Evolutionary conservation across 2,329 filamentous ascomycete species (phyloP).

Genomic region (Pseudogymnoascus sp.): DNA sequence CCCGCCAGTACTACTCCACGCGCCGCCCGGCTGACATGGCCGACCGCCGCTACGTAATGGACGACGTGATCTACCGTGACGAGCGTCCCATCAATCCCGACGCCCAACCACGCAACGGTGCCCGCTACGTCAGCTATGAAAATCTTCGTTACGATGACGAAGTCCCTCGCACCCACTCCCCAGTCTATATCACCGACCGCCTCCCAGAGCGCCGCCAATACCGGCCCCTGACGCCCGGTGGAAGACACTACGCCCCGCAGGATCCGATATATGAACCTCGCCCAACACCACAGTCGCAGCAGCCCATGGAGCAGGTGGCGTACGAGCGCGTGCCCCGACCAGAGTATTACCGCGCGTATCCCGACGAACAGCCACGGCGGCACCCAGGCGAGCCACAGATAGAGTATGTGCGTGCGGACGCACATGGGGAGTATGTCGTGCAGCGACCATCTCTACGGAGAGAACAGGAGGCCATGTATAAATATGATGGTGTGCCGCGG

Average conservation of each 20-base stretch:
- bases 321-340: constrained; percentile 28
- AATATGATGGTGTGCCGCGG: not conserved
- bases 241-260: constrained; percentile 17
- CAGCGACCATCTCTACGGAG: constrained; percentile 32
- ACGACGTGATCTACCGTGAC: constrained; percentile 29
- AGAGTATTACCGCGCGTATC: constrained; percentile 31
- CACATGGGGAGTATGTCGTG: constrained; percentile 41
- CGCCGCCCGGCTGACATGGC: constrained; percentile 27
- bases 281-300: constrained; percentile 15
- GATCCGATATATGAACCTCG: constrained; percentile 26
- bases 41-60: constrained; percentile 27
- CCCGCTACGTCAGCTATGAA: constrained; percentile 28
- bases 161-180: constrained; percentile 28
- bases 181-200: constrained; percentile 28
- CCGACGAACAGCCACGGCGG: constrained; percentile 24
- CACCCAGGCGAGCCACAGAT: constrained; percentile 28
- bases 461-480: constrained; percentile 16
- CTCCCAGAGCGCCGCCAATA: constrained; percentile 23
- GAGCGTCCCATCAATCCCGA: constrained; percentile 22
- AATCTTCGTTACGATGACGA: constrained; percentile 20
- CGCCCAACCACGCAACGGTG: constrained; percentile 24
- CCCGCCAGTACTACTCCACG: constrained; percentile 16
- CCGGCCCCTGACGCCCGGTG: constrained; percentile 27
- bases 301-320: constrained; percentile 21
- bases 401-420: constrained; percentile 41